Conservation (phyloP, 768 basidiomycete genomes). For the Serpula lacrymans region DNA sequence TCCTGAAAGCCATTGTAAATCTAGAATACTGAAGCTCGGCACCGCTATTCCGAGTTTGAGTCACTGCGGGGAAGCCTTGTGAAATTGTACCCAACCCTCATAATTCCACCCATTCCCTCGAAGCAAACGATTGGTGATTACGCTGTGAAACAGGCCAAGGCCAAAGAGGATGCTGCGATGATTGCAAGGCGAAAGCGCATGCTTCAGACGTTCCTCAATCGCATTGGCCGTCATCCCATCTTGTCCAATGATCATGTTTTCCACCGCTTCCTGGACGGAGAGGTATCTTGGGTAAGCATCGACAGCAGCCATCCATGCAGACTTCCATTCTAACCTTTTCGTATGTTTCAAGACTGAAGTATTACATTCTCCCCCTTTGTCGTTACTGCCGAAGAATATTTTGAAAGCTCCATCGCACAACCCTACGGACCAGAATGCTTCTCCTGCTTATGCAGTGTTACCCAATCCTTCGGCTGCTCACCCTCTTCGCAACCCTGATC, state of each 20-base stretch:
- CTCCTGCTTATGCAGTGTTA: conserved; percentile 75
- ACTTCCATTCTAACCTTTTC: conserved; percentile 2
- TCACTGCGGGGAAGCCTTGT: conserved; percentile 79
- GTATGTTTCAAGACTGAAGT: conserved; percentile 69
- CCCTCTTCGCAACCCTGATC: conserved; percentile 89
- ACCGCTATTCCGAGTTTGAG: conserved; percentile 98
- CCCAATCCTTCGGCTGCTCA: conserved; percentile 88
- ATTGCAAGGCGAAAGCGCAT: conserved; percentile 92
- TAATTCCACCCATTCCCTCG: conserved; percentile 96
- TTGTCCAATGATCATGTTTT: conserved; percentile 95
- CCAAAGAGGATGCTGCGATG: conserved; percentile 91
- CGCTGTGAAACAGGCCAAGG: conserved; percentile 94
- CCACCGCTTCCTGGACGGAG: conserved; percentile 92
- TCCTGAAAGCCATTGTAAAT: conserved; percentile 11
- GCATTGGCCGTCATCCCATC: conserved; percentile 88
- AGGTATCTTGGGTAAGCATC: conserved; percentile 85
- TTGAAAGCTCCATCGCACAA: conserved; percentile 94
- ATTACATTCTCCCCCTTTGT: conserved; percentile 87
- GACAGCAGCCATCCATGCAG: background rate
- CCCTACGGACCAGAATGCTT: conserved; percentile 75
- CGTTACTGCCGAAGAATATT: conserved; percentile 90
- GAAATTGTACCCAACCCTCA: conserved; percentile 91
- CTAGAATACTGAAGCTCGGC: conserved; percentile 77
- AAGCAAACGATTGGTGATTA: conserved; percentile 96
- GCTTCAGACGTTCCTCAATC: conserved; percentile 92